A percentile compares a stretch with the other conserved stretches of the same genome.
These are phyloP conservation scores for Limonium bicolor DNA, from an alignment of 148 eudicot species.

Conservation along the genomic window DNA sequence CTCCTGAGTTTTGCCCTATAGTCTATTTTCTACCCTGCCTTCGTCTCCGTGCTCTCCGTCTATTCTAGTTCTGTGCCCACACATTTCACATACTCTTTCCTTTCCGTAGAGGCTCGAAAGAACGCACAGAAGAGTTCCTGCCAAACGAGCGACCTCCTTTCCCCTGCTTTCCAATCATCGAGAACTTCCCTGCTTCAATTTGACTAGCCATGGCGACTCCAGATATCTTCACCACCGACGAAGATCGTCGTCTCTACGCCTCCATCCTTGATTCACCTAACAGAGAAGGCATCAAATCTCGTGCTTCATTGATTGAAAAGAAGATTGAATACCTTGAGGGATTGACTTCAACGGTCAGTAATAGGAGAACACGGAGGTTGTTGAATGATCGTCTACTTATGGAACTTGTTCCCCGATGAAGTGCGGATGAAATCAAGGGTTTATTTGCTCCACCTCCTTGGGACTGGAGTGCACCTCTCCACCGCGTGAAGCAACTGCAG, in stretches of 20 bases:
- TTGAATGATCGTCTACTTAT: slow-evolving; percentile 77
- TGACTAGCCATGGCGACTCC: slow-evolving; percentile 67
- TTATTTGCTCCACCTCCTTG: slow-evolving; percentile 96
- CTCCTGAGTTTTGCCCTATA: too few relatives aligned
- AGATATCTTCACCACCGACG: slow-evolving; percentile 28
- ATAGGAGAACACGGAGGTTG: slow-evolving; percentile 80
- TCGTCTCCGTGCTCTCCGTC: too few relatives aligned
- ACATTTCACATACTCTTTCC: too few relatives aligned
- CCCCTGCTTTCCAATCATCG: too few relatives aligned
- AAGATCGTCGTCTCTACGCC: slow-evolving; percentile 34
- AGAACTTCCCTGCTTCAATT: too few relatives aligned
- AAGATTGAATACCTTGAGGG: slow-evolving; percentile 79
- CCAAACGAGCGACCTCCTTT: too few relatives aligned
- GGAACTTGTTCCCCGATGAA: slow-evolving; percentile 88
- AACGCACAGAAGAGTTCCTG: too few relatives aligned
- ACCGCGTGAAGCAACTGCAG: too few relatives aligned
- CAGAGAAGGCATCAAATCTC: slow-evolving; percentile 44
- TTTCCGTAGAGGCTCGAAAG: too few relatives aligned
- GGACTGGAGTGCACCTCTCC: too few relatives aligned
- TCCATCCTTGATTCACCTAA: slow-evolving; percentile 40
- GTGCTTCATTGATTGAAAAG: slow-evolving; percentile 57
- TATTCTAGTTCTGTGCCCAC: too few relatives aligned
- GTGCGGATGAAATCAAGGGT: slow-evolving; percentile 83
- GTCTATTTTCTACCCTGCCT: too few relatives aligned
- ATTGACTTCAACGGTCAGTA: slow-evolving; percentile 64